Base-by-base conservation (phyloP, 1,139 yeast genomes). In the Geotrichum carabidarum region DNA sequence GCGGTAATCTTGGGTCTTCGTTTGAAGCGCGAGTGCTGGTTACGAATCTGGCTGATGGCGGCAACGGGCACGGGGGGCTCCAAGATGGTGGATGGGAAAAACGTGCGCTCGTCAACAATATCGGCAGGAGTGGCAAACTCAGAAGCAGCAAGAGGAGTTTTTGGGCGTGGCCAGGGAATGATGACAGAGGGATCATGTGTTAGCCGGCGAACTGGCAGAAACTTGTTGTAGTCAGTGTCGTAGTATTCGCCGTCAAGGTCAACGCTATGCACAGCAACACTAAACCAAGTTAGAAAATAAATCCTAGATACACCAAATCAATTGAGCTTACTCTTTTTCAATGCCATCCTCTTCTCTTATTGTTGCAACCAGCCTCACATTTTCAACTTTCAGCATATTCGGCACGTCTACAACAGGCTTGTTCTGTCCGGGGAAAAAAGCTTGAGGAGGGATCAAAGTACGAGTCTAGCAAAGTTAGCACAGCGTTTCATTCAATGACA, bases 111-210 rank as follows among this genome's bases (percentile, higher is more conserved):
- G 57, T 82, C 79, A 1, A 81, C 94, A 1, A 74, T 72, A 6
- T 78, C 83, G 47, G 81, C 79, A 11, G 71, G 69, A 0, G 97
- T 88, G 4, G 81, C 78, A 15, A 64, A 60, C 41, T 54, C 61
- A 51, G 86, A 88, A 55, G 83, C 86, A 61, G 78, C 79, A n/a
- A 74, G 72, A 8, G 78, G 75, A 38, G 82, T 84, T 6, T 60
- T 56, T 1, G 95, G 95, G 60, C 81, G 79, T 44, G 98, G 98
- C 95, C 96, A 91, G 55, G 98, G 97, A 53, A 91, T 82, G 48
- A 82, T 81, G 56, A 88, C 74, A 44, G 80, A 80, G 37, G 74
- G 74, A 63, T 88, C 90, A 62, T 80, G 78, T 61, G 78, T 81
- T 14, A 91, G 89, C 61, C 81, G 80, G 71, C 98, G 81, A 59